Percentiles rank a stretch among this genome's conserved stretches.
Conservation (phyloP, 2,329 filamentous ascomycete genomes). For the Calonectria crousiana region DNA sequence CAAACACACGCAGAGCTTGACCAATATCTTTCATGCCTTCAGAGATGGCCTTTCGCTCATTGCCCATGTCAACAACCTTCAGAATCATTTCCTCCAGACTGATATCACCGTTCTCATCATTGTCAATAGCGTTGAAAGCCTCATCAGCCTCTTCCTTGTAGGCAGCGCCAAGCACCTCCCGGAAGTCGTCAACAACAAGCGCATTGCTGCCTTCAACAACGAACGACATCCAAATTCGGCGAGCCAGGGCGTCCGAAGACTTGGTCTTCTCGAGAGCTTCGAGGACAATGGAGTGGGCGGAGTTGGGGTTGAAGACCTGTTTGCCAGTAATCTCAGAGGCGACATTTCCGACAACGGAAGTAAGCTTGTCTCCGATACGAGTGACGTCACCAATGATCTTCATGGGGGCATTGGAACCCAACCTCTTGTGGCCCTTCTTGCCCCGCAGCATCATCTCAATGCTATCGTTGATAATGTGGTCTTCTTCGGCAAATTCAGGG, state of each 20-base stretch:
- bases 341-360: conserved; percentile 91
- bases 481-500: conserved; percentile 89
- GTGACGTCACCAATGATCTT: conserved; percentile 82
- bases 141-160: conserved; percentile 86
- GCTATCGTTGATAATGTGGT: conserved; percentile 90
- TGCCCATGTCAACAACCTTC: conserved; percentile 85
- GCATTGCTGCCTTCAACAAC: conserved; percentile 89
- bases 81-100: conserved; percentile 95
- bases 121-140: conserved; percentile 84
- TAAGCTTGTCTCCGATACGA: conserved; percentile 91
- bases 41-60: conserved; percentile 87
- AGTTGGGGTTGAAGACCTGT: conserved; percentile 92
- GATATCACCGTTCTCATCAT: conserved; percentile 92
- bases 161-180: conserved; percentile 85
- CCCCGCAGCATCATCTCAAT: conserved; percentile 76
- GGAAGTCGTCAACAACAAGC: conserved; percentile 83
- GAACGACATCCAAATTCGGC: conserved; percentile 97
- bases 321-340: conserved; percentile 96
- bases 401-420: conserved; percentile 80
- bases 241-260: conserved; percentile 92
- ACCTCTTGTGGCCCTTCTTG: conserved; percentile 61
- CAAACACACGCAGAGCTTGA: conserved; percentile 91
- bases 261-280: conserved; percentile 87
- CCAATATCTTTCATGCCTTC: conserved; percentile 98
- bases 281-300: conserved; percentile 89